These are phyloP conservation scores for Mallotus japonicus DNA, from an alignment of 441 rosid genomes.

Conservation along the genomic window DNA sequence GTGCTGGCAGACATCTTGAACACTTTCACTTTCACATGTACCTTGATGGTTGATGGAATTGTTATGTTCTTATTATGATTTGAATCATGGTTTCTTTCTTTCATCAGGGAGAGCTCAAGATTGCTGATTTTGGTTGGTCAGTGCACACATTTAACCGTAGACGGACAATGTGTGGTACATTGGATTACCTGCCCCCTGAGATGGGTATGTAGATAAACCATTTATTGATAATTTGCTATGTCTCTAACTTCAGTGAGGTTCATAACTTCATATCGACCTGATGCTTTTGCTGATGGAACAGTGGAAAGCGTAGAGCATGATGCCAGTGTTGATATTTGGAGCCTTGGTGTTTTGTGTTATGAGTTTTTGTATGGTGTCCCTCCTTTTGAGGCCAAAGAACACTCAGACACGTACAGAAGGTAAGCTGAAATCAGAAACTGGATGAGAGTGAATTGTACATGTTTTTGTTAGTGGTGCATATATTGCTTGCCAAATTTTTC, in stretches of 20 bases:
- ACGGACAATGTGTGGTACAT: conserved; percentile 93
- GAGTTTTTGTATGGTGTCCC: conserved; percentile 91
- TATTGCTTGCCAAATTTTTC: too few species aligned
- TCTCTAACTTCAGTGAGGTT: background rate
- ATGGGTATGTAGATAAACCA: conserved; percentile 57
- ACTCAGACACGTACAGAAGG: conserved; percentile 95
- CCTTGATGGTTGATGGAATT: background rate
- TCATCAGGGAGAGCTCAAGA: conserved; percentile 91
- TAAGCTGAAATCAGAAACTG: conserved; percentile 22
- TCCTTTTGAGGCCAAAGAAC: conserved; percentile 93
- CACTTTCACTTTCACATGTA: background rate
- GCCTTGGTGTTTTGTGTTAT: conserved; percentile 88
- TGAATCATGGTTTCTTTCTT: background rate
- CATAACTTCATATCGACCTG: background rate
- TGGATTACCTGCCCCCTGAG: conserved; percentile 98
- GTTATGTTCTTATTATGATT: conserved; percentile 9
- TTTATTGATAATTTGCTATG: background rate
- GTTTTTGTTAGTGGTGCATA: too few species aligned
- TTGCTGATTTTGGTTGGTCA: conserved; percentile 99
- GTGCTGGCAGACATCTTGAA: conserved; percentile 30
- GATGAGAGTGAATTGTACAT: background rate
- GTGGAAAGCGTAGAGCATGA: conserved; percentile 97
- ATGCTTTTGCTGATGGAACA: conserved; percentile 31
- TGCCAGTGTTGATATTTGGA: conserved; percentile 95
- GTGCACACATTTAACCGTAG: conserved; percentile 95